Conservation (phyloP, 441 rosid species). For the Gossypium armourianum region DNA sequence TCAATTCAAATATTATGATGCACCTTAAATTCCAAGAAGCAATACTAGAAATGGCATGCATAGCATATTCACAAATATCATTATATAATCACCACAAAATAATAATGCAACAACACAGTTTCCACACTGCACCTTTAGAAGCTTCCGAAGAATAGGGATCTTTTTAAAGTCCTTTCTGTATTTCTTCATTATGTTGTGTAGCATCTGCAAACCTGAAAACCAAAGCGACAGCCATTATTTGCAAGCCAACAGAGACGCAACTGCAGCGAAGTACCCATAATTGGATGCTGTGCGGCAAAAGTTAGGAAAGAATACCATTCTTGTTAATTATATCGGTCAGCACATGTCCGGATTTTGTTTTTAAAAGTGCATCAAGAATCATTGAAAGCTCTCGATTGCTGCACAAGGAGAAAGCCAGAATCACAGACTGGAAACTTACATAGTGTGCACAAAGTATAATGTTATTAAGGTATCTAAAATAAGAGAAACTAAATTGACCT, state of each 20-base stretch:
- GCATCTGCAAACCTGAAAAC: constrained; percentile 78
- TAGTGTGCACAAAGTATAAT: neutral
- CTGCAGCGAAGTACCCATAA: neutral
- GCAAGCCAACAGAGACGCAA: constrained; percentile 6
- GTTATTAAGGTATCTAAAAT: constrained; percentile 9
- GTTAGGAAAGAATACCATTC: constrained; percentile 52
- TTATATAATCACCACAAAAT: neutral
- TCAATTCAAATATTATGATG: neutral
- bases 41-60: neutral
- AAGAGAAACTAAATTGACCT: constrained; percentile 38
- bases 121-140: constrained; percentile 61
- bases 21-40: neutral
- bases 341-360: constrained; percentile 76
- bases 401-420: constrained; percentile 28
- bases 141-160: constrained; percentile 93
- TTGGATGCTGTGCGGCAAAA: constrained; percentile 9
- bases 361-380: constrained; percentile 92
- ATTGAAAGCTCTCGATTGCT: constrained; percentile 97
- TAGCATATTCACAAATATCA: constrained; percentile 6
- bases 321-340: constrained; percentile 74
- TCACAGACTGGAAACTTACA: constrained; percentile 13
- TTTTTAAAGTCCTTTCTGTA: constrained; percentile 79
- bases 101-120: neutral
- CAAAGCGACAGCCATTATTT: constrained; percentile 15
- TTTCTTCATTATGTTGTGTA: constrained; percentile 90